Percentiles rank a stretch among this genome's conserved stretches.
phyloP scores from a whole-genome alignment of 176 grass and related monocot species.

The Bromus sterilis region DNA sequence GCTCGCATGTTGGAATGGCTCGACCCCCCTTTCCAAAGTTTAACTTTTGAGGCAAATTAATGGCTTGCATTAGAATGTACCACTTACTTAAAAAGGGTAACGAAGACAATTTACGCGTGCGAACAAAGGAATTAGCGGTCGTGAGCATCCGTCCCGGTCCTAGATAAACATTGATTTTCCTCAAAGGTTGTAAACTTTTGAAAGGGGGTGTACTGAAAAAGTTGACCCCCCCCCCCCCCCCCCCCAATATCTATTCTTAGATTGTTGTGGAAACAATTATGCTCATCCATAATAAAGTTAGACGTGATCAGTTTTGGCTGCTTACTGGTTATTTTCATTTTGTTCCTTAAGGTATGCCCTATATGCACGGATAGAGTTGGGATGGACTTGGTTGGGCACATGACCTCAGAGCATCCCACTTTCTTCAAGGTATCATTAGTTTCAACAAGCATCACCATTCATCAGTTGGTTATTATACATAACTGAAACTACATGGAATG shows the following conservation, averaged over 20 bases:
- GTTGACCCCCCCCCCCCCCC: no score
- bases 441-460: neutral
- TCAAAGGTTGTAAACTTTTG: no score
- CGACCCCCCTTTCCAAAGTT: no score
- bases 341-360: conserved; percentile 59
- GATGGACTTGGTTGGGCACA: conserved; percentile 60
- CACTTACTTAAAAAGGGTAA: no score
- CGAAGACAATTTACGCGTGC: no score
- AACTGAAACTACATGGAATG: neutral
- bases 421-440: conserved; percentile 72
- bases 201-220: no score
- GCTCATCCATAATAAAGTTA: neutral
- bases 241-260: neutral
- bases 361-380: conserved; percentile 54
- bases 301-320: neutral
- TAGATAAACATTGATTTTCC: no score
- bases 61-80: no score
- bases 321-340: conserved; percentile 1
- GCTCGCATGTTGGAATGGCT: neutral
- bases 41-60: no score
- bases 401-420: conserved; percentile 51
- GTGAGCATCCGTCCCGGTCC: no score
- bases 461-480: conserved; percentile 19
- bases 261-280: neutral
- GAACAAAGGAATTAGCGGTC: no score